Conservation (phyloP, 805 yeast species). For the Saccharomycopsis selenospora region DNA sequence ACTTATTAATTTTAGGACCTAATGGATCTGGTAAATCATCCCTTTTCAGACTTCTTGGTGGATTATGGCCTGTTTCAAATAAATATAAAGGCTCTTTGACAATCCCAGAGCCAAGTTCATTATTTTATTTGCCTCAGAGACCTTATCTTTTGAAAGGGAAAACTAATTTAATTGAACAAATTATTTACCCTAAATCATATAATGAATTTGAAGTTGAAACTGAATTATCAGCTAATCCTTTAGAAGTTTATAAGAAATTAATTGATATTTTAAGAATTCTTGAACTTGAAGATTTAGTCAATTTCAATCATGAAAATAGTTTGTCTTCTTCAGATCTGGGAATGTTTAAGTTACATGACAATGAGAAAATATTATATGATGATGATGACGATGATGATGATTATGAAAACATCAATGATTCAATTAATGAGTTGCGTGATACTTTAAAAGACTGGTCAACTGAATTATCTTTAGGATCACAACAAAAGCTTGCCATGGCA, state of each 20-base stretch:
- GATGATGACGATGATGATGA: constrained; percentile 12
- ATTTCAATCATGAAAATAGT: constrained; percentile 29
- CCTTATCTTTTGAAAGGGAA: constrained; percentile 76
- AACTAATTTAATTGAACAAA: constrained; percentile 71
- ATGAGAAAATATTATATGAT: not conserved
- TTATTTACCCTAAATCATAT: constrained; percentile 76
- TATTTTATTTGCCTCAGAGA: constrained; percentile 88
- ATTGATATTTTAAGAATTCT: constrained; percentile 47
- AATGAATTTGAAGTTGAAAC: constrained; percentile 42
- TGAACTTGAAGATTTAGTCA: constrained; percentile 51
- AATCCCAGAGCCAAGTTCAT: constrained; percentile 48
- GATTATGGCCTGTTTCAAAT: constrained; percentile 77
- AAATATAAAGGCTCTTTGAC: constrained; percentile 36
- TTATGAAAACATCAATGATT: constrained; percentile 5
- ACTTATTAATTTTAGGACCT: constrained; percentile 86
- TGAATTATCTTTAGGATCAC: constrained; percentile 83
- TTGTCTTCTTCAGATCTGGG: constrained; percentile 29
- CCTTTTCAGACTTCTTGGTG: constrained; percentile 81
- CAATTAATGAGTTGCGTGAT: constrained; percentile 24
- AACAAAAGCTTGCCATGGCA: constrained; percentile 90
- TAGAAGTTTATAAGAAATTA: constrained; percentile 39
- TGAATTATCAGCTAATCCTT: constrained; percentile 20
- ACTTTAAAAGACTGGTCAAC: constrained; percentile 78
- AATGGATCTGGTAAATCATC: constrained; percentile 97
- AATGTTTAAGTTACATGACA: constrained; percentile 21